Evolutionary conservation across 768 basidiomycete species (phyloP).

Genomic region (Phanerochaete sordida): DNA sequence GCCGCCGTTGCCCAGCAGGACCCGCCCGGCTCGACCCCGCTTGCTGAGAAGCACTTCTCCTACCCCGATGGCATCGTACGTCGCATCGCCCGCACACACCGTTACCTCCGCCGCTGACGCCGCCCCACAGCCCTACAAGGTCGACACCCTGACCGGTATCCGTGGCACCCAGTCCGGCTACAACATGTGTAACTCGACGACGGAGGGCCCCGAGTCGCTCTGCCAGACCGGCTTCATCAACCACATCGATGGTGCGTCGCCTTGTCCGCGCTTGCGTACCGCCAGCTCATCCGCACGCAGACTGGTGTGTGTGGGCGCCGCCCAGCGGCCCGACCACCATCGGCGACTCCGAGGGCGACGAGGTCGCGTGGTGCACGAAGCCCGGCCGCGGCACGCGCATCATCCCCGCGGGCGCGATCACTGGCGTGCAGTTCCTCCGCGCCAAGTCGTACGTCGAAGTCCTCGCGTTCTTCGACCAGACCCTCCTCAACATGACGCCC

Average conservation of each 20-base stretch:
- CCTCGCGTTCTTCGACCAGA: constrained; percentile 64
- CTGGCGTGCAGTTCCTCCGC: constrained; percentile 60
- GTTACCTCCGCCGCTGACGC: constrained; percentile 42
- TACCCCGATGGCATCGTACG: constrained; percentile 23
- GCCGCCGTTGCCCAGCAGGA: not conserved
- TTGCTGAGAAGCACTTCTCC: constrained; percentile 24
- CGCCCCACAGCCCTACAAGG: constrained; percentile 41
- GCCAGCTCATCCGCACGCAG: constrained; percentile 44
- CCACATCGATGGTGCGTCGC: constrained; percentile 46
- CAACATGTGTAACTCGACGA: constrained; percentile 66
- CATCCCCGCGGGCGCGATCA: constrained; percentile 63
- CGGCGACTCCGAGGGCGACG: constrained; percentile 63
- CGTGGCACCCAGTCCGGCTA: constrained; percentile 64
- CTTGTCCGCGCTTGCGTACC: constrained; percentile 43
- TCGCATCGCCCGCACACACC: not conserved
- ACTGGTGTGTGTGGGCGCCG: constrained; percentile 71
- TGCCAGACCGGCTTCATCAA: constrained; percentile 74
- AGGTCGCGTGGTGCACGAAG: constrained; percentile 78
- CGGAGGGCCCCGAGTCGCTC: constrained; percentile 53
- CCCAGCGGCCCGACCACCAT: constrained; percentile 47
- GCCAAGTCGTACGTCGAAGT: constrained; percentile 60
- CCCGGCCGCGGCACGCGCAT: constrained; percentile 66
- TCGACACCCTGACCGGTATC: constrained; percentile 34
- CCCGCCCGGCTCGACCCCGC: constrained; percentile 20
- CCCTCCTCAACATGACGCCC: constrained; percentile 43